phyloP scores from a whole-genome alignment of 225 moss, liverwort and hornwort species.

The Pleurozium schreberi region DNA sequence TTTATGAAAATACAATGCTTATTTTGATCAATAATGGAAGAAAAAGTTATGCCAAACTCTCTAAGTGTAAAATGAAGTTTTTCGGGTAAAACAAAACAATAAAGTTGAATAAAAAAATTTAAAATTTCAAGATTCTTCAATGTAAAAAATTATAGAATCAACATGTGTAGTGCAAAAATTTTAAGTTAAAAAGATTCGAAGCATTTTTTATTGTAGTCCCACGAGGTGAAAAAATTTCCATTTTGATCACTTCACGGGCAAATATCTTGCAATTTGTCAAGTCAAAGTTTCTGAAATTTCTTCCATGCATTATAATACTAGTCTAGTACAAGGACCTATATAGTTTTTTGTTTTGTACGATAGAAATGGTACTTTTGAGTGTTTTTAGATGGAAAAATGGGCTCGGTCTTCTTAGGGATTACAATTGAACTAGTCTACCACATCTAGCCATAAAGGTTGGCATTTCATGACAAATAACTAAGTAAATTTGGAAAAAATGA shows the following conservation, averaged over 20 bases:
- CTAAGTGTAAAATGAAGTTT: background rate
- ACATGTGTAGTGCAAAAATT: background rate
- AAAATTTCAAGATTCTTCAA: too few relatives aligned
- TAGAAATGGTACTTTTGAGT: background rate
- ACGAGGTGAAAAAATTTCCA: background rate
- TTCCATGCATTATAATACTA: too few relatives aligned
- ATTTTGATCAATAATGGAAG: accelerated
- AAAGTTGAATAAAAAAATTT: too few relatives aligned
- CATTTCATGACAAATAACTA: background rate
- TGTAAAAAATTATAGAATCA: background rate
- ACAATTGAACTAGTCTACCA: background rate
- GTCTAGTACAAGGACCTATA: too few relatives aligned
- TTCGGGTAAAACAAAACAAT: too few relatives aligned
- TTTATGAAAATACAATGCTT: background rate
- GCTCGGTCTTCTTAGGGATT: accelerated
- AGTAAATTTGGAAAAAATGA: background rate
- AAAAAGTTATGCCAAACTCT: background rate
- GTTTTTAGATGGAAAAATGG: too few relatives aligned
- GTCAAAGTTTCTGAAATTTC: background rate
- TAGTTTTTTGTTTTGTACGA: background rate
- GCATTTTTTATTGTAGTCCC: background rate
- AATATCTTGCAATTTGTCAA: background rate
- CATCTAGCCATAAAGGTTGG: accelerated
- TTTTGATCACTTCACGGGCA: background rate
- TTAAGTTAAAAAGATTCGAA: background rate